Base-by-base conservation (phyloP, 2,329 filamentous ascomycete species). In the Aspergillus intermedius region DNA sequence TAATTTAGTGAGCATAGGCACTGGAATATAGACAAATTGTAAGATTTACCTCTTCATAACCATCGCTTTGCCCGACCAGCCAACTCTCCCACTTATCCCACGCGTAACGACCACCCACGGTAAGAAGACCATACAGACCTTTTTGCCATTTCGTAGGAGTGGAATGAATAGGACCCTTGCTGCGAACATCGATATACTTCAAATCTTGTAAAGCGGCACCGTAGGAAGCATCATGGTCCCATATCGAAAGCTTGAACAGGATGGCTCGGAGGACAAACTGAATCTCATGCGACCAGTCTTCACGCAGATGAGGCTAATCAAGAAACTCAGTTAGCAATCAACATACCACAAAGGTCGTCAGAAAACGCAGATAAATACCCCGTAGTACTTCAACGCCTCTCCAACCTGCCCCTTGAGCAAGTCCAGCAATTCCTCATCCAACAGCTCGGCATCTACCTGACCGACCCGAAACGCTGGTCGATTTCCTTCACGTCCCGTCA, bases 181-280 rank as follows among this genome's bases (percentile, higher is more conserved):
- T 78, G 53, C 91, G 80, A 44, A 90, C 91, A 65, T 97, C 91
- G 9, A 88, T 87, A 63, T 91, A 97, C 63, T 84, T 84, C 23
- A 98, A 78, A 54, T 95, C 95, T 69, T 98, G 93, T 44, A 98
- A 75, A 32, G 88, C 84, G 9, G 93, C 93, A 51, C 93, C 93
- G 68, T 98, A 97, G 4, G 88, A 94, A 35, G 93, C 88, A 67
- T 95, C 85, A 67, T 96, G 88, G 68, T 97, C 91, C 93, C 93
- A 98, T 50, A 98, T 84, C 13, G 87, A 89, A 53, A 98, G 79
- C 71, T 98, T 98, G 77, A 96, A 98, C 6, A 98, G 75, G 3
- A 90, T 75, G 2, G 86, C 82, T 42, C 91, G 79, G 48, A 98
- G 76, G 0, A 76, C 79, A 23, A 96, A 77, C 53, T 86, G 77